A percentile compares a stretch with the other conserved stretches of the same genome.
Conservation (phyloP, 148 eudicot species). For the Selenicereus undatus region DNA sequence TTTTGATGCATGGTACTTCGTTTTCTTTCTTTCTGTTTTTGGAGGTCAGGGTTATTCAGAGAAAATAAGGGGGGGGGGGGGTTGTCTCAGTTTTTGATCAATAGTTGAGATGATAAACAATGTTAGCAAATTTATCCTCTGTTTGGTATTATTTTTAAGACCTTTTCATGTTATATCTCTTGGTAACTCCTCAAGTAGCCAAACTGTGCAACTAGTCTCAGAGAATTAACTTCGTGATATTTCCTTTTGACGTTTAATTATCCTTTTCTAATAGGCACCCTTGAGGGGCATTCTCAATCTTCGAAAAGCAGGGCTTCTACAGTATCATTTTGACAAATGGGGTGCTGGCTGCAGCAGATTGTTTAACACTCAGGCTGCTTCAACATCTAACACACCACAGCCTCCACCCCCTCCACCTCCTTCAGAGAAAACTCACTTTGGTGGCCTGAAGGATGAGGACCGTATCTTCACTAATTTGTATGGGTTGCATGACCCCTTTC, state of each 20-base stretch:
- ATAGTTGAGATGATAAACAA: neutral
- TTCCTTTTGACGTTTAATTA: neutral
- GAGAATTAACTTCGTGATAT: neutral
- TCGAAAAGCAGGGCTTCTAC: constrained; percentile 42
- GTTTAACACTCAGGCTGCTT: constrained; percentile 81
- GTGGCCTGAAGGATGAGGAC: constrained; percentile 92
- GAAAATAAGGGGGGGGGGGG: neutral
- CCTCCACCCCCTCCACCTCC: constrained; percentile 94
- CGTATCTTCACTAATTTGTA: constrained; percentile 90
- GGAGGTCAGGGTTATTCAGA: no score
- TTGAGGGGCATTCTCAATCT: constrained; percentile 66
- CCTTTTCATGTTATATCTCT: neutral
- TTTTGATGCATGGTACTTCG: no score
- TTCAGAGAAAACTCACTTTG: constrained; percentile 96
- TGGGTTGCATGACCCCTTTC: constrained; percentile 86
- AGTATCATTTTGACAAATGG: constrained; percentile 32
- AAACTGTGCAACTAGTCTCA: neutral
- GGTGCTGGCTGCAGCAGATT: constrained; percentile 45
- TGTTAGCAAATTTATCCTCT: neutral
- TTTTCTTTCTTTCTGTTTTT: no score
- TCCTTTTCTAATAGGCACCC: constrained; percentile 48
- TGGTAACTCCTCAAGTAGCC: neutral
- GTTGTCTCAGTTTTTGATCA: neutral
- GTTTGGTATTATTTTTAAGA: no score
- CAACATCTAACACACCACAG: constrained; percentile 68